Percentiles rank a stretch among this genome's conserved stretches.
phyloP scores from a whole-genome alignment of 371 early-diverging fungal species.

The Mucor indicus region DNA sequence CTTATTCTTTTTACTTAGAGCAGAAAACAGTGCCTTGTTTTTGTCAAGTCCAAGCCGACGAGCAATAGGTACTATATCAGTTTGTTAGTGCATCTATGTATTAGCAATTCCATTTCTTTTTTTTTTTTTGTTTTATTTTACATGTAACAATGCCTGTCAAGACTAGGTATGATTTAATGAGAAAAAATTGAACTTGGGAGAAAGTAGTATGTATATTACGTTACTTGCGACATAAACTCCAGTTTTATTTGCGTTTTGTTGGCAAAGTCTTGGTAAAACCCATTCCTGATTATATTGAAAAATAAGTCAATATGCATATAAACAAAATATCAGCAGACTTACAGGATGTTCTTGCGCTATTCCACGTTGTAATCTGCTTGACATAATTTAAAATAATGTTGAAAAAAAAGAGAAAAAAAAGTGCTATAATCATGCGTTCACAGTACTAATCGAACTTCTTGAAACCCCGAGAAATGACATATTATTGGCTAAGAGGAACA shows the following conservation, averaged over 20 bases:
- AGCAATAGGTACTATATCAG: constrained; percentile 10
- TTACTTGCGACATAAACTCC: constrained; percentile 20
- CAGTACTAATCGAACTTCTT: too few relatives aligned
- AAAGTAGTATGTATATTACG: too few relatives aligned
- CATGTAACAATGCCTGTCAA: constrained; percentile 5
- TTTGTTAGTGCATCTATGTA: too few relatives aligned
- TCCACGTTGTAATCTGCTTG: constrained; percentile 20
- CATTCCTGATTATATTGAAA: constrained; percentile 12
- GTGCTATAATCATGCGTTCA: background rate
- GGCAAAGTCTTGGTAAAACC: constrained; percentile 19
- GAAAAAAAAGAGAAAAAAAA: background rate
- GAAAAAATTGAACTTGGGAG: too few relatives aligned
- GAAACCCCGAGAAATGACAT: too few relatives aligned
- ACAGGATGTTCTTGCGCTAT: constrained; percentile 23
- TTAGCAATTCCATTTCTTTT: too few relatives aligned
- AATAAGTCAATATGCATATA: background rate
- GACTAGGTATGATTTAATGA: constrained; percentile 4
- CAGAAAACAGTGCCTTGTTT: constrained; percentile 15
- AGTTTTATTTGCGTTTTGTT: constrained; percentile 19
- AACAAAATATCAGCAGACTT: background rate
- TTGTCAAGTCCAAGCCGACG: constrained; percentile 15
- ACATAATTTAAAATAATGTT: constrained; percentile 1
- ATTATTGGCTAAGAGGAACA: too few relatives aligned
- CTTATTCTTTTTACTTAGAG: constrained; percentile 3
- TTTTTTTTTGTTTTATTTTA: too few relatives aligned